Conservation (phyloP, 2,329 filamentous ascomycete species). For the Ophiostoma himal-ulmi region DNA sequence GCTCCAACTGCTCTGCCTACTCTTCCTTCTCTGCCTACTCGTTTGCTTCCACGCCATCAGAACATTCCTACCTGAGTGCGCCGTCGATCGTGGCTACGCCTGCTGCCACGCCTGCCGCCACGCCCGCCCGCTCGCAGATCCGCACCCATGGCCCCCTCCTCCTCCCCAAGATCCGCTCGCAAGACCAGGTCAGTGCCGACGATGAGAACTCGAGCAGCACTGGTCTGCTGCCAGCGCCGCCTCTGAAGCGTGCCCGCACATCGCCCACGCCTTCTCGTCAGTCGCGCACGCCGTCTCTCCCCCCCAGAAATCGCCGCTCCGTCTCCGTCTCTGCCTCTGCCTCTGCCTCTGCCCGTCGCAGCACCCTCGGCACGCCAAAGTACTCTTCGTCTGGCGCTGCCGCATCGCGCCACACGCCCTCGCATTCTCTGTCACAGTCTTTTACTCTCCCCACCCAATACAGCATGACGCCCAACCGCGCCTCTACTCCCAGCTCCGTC, state of each 20-base stretch:
- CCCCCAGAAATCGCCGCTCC: conserved; percentile 3
- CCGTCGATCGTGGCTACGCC: conserved; percentile 48
- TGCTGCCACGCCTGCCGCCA: conserved; percentile 41
- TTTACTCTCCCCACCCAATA: background rate
- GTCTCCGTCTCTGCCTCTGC: background rate
- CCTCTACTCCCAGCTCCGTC: conserved; percentile 33
- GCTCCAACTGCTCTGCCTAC: conserved; percentile 56
- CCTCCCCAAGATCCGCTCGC: conserved; percentile 77
- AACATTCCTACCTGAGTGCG: conserved; percentile 46
- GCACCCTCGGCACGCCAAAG: background rate
- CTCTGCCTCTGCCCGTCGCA: conserved; percentile 8
- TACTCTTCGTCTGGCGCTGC: background rate
- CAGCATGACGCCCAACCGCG: background rate
- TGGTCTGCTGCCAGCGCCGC: conserved; percentile 34
- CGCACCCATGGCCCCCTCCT: conserved; percentile 73
- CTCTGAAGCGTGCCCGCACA: conserved; percentile 53
- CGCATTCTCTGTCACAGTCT: background rate
- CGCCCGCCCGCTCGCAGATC: conserved; percentile 58
- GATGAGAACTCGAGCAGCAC: conserved; percentile 32
- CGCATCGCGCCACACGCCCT: conserved; percentile 19
- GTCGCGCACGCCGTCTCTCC: conserved; percentile 21
- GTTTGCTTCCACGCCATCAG: conserved; percentile 51
- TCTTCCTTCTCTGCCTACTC: conserved; percentile 54
- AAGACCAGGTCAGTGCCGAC: conserved; percentile 70
- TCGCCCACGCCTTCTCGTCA: conserved; percentile 39